Evolutionary conservation across 2,329 filamentous ascomycete genomes (phyloP).

Genomic region (Aspergillus sp.): DNA sequence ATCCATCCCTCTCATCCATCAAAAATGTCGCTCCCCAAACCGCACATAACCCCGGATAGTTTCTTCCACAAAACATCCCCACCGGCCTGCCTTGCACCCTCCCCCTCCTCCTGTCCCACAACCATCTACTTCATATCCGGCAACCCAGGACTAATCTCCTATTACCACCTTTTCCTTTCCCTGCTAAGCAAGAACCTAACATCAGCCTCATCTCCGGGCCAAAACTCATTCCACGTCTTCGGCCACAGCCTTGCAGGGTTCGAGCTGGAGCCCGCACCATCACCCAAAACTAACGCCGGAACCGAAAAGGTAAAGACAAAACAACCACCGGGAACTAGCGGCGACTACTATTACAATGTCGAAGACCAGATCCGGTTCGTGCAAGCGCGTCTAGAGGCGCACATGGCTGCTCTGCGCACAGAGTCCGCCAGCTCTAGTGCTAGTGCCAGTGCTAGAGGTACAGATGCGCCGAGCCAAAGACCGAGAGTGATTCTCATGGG

Average conservation of each 20-base stretch:
- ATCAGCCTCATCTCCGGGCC: background rate
- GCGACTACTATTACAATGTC: slow-evolving; percentile 35
- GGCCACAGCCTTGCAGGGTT: slow-evolving; percentile 39
- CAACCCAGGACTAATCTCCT: slow-evolving; percentile 52
- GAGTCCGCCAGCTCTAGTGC: background rate
- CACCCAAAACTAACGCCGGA: background rate
- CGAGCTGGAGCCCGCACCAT: slow-evolving; percentile 20
- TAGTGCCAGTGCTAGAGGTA: too few species aligned
- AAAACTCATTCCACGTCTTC: slow-evolving; percentile 26
- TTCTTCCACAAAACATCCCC: slow-evolving; percentile 26
- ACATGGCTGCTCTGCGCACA: background rate
- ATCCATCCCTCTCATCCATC: background rate
- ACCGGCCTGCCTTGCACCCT: slow-evolving; percentile 1
- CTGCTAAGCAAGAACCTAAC: slow-evolving; percentile 29
- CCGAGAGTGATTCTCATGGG: slow-evolving; percentile 64
- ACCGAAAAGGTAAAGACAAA: background rate
- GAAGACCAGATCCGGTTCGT: slow-evolving; percentile 53
- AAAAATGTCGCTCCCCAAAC: background rate
- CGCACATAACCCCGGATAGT: slow-evolving; percentile 30
- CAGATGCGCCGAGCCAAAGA: background rate
- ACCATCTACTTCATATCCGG: slow-evolving; percentile 50
- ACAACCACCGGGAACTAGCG: background rate
- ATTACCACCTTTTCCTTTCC: slow-evolving; percentile 48
- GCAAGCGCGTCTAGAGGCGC: slow-evolving; percentile 41
- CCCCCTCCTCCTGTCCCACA: slow-evolving; percentile 10